Conservation (phyloP, 176 grass and related monocot genomes). For the Guadua angustifolia region DNA sequence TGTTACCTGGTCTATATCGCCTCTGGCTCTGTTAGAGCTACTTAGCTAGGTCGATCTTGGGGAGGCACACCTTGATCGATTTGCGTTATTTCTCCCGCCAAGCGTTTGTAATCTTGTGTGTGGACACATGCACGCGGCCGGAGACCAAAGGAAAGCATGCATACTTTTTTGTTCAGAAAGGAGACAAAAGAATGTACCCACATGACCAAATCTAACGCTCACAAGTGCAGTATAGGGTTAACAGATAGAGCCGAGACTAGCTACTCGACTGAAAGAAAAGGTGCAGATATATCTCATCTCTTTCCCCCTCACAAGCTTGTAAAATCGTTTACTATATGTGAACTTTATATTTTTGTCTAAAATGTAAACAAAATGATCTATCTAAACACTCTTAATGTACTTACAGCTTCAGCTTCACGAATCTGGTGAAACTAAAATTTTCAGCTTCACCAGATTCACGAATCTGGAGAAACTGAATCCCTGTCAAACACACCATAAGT, state of each 20-base stretch:
- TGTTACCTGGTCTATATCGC: not conserved
- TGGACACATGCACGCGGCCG: slow-evolving; percentile 17
- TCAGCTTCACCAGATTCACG: no score
- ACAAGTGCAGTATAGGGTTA: not conserved
- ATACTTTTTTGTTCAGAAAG: slow-evolving; percentile 3
- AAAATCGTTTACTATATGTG: no score
- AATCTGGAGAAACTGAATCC: no score
- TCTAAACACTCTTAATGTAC: no score
- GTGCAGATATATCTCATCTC: not conserved
- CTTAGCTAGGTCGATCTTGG: not conserved
- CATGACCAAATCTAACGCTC: slow-evolving; percentile 20
- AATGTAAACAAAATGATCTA: no score
- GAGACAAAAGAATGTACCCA: slow-evolving; percentile 24
- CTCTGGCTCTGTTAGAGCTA: no score
- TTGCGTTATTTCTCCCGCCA: not conserved
- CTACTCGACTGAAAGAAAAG: not conserved
- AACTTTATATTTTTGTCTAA: no score
- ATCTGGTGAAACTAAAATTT: no score
- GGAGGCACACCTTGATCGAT: not conserved
- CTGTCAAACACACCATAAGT: no score
- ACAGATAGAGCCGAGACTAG: not conserved
- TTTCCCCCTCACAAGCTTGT: no score
- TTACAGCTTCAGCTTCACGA: no score
- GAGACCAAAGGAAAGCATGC: slow-evolving; percentile 2
- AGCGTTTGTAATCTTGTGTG: slow-evolving; percentile 9